These are phyloP conservation scores for Trichoderma guizhouense DNA, from an alignment of 2,329 filamentous ascomycete species.

Conservation along the genomic window DNA sequence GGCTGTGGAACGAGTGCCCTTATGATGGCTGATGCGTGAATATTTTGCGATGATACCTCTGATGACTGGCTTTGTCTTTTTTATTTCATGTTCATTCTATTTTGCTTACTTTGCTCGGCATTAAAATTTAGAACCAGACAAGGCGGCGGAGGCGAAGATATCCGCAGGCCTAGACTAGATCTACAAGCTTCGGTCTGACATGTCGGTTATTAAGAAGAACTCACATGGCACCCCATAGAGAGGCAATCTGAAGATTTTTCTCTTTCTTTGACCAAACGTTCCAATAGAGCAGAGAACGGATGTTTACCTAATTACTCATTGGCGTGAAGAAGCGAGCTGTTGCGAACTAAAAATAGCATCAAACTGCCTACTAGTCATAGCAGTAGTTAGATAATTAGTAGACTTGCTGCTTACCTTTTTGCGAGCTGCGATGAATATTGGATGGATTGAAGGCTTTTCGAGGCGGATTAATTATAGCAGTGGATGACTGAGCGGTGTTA, in stretches of 20 bases:
- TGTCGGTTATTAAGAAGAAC: neutral
- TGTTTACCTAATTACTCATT: neutral
- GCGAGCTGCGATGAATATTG: neutral
- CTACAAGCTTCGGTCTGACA: neutral
- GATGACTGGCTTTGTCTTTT: neutral
- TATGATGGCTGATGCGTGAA: neutral
- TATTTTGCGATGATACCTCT: neutral
- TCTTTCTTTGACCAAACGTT: neutral
- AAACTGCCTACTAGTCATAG: neutral
- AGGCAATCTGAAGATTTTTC: neutral
- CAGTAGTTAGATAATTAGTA: neutral
- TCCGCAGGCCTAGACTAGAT: neutral
- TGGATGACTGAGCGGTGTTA: neutral
- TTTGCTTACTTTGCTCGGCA: neutral
- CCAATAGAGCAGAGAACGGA: neutral
- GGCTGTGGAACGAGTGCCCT: conserved; percentile 67
- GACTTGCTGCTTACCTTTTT: neutral
- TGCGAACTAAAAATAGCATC: neutral
- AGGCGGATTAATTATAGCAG: neutral
- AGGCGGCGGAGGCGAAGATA: neutral
- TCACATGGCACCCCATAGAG: neutral
- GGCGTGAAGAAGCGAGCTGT: neutral
- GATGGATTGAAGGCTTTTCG: neutral
- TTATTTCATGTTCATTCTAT: neutral
- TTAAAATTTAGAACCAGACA: neutral